phyloP scores from a whole-genome alignment of 1,284 basidiomycete species.

The Austropuccinia psidii region DNA sequence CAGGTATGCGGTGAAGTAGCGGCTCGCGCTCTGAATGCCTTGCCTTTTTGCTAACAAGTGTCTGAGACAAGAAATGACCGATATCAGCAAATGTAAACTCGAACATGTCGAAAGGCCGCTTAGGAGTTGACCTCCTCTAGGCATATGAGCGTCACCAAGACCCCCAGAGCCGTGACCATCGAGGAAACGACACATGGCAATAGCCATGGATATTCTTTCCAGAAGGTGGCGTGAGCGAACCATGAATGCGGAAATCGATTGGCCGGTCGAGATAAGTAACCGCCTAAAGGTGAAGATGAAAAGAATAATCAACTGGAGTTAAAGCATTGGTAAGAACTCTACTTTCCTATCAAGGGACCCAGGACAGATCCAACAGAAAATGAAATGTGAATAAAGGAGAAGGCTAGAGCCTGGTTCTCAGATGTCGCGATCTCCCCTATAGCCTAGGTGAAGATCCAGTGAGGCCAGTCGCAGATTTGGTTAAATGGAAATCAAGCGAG shows the following conservation, averaged over 20 bases:
- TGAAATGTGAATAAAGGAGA: constrained; percentile 42
- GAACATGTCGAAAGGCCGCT: background rate
- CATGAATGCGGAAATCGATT: background rate
- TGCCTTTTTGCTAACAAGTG: background rate
- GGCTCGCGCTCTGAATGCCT: background rate
- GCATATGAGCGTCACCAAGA: background rate
- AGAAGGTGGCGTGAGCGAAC: background rate
- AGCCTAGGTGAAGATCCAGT: background rate
- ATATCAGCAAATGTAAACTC: background rate
- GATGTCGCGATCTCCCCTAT: constrained; percentile 43
- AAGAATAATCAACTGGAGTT: background rate
- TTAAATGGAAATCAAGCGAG: too few species aligned
- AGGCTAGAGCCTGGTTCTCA: constrained; percentile 42
- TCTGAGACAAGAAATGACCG: too few species aligned
- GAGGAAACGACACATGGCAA: background rate
- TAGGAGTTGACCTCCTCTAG: constrained; percentile 1
- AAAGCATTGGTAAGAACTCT: background rate
- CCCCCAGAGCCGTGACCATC: background rate
- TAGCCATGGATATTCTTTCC: constrained; percentile 9
- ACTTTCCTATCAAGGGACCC: constrained; percentile 39
- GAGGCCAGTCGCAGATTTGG: background rate
- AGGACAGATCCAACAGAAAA: constrained; percentile 42
- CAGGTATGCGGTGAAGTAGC: background rate
- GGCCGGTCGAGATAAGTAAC: background rate
- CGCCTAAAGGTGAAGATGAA: background rate